These are phyloP conservation scores for Penstemon eatonii DNA, from an alignment of 257 asterid species.

Conservation along the genomic window DNA sequence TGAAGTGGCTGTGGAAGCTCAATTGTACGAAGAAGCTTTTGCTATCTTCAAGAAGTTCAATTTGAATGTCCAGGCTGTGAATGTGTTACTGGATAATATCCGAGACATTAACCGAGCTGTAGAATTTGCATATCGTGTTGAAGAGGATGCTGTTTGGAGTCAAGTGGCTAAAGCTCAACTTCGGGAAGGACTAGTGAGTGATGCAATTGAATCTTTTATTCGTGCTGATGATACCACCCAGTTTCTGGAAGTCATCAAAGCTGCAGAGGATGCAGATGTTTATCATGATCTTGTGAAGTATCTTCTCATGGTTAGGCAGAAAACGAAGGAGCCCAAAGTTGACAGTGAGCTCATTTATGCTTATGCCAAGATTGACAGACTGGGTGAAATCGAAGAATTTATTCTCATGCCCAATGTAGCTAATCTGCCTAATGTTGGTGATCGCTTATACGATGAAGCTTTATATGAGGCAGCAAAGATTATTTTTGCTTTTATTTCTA, in stretches of 20 bases:
- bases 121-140: slow-evolving; percentile 97
- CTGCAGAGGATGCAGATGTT: slow-evolving; percentile 83
- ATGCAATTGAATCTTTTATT: slow-evolving; percentile 95
- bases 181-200: slow-evolving; percentile 94
- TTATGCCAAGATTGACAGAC: slow-evolving; percentile 92
- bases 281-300: slow-evolving; percentile 95
- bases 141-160: slow-evolving; percentile 99
- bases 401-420: slow-evolving; percentile 99
- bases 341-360: slow-evolving; percentile 98
- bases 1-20: slow-evolving; percentile 96
- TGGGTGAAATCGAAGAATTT: slow-evolving; percentile 94
- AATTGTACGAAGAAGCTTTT: slow-evolving; percentile 89
- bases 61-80: slow-evolving; percentile 97
- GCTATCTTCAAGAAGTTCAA: slow-evolving; percentile 97
- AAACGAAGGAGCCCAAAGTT: slow-evolving; percentile 93
- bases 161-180: slow-evolving; percentile 98
- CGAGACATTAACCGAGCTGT: slow-evolving; percentile 93
- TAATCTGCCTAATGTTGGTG: slow-evolving; percentile 96
- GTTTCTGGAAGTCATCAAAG: slow-evolving; percentile 85
- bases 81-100: slow-evolving; percentile 85
- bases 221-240: slow-evolving; percentile 95
- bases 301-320: slow-evolving; percentile 97
- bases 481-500: slow-evolving; percentile 86
- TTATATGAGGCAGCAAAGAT: slow-evolving; percentile 97
- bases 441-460: slow-evolving; percentile 94